phyloP scores from a whole-genome alignment of 108 stramenopile genomes.

The Pinguiococcus pyrenoidosus region DNA sequence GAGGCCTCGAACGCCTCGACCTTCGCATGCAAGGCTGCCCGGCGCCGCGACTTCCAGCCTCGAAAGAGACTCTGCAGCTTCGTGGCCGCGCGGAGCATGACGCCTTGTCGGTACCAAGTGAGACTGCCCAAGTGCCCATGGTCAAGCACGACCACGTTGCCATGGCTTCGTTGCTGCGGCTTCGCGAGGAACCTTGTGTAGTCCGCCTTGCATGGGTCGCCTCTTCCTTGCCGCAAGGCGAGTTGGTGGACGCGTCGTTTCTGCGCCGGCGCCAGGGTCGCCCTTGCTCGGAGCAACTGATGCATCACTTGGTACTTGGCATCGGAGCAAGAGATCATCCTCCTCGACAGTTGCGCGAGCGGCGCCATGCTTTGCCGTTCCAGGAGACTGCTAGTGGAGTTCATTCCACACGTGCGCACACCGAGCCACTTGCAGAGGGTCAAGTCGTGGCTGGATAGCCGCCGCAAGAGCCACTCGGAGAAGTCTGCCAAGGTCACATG shows the following conservation, averaged over 20 bases:
- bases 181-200: constrained; percentile 34
- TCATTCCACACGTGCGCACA: no score
- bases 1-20: constrained; percentile 30
- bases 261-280: background rate
- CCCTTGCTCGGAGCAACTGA: background rate
- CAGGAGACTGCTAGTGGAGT: no score
- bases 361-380: no score
- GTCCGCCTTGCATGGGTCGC: constrained; percentile 39
- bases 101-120: constrained; percentile 5
- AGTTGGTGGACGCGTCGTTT: constrained; percentile 21
- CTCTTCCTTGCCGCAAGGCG: constrained; percentile 13
- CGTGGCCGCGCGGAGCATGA: constrained; percentile 10
- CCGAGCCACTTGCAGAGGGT: no score
- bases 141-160: constrained; percentile 24
- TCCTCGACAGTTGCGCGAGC: no score
- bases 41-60: constrained; percentile 11
- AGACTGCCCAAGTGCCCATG: constrained; percentile 37
- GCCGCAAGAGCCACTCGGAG: no score
- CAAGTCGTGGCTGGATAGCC: no score
- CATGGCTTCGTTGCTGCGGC: background rate
- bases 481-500: no score
- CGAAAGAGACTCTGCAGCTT: constrained; percentile 34
- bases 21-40: constrained; percentile 18
- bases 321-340: no score
- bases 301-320: constrained; percentile 9